These are phyloP conservation scores for Torulaspora microellipsoides DNA, from an alignment of 805 yeast genomes.

Conservation along the genomic window DNA sequence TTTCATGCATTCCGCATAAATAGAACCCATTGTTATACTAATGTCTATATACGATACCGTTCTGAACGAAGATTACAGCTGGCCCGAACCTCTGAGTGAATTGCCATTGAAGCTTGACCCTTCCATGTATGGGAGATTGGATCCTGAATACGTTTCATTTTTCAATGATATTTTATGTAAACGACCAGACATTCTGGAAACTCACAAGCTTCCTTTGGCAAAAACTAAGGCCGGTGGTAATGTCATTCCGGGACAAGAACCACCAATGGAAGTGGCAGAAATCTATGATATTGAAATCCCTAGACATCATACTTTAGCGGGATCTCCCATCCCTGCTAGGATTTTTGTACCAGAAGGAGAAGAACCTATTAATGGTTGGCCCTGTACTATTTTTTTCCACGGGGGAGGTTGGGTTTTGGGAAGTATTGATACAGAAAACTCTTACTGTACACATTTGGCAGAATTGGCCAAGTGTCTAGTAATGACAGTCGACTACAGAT, in stretches of 20 bases:
- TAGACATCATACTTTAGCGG: constrained; percentile 30
- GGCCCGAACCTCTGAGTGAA: constrained; percentile 28
- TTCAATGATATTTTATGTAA: constrained; percentile 32
- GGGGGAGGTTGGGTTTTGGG: constrained; percentile 47
- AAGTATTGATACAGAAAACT: constrained; percentile 39
- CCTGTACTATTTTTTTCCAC: constrained; percentile 39
- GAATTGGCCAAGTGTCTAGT: constrained; percentile 38
- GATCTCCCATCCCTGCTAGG: constrained; percentile 22
- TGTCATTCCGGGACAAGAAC: constrained; percentile 42
- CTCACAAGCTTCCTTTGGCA: constrained; percentile 37
- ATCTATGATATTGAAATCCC: constrained; percentile 35
- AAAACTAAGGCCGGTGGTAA: constrained; percentile 35
- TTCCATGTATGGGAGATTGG: constrained; percentile 31
- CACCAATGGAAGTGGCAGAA: constrained; percentile 28
- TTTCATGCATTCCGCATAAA: no score
- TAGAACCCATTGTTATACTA: no score
- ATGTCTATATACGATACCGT: constrained; percentile 11
- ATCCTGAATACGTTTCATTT: constrained; percentile 38
- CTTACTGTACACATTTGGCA: constrained; percentile 41
- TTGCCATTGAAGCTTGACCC: constrained; percentile 35
- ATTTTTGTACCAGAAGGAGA: constrained; percentile 39
- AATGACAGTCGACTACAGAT: constrained; percentile 45
- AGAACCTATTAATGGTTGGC: constrained; percentile 38
- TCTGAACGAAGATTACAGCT: constrained; percentile 26
- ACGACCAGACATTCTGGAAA: constrained; percentile 32